Conservation (phyloP, 371 early-diverging fungal genomes). For the Capniomyces stellatus region DNA sequence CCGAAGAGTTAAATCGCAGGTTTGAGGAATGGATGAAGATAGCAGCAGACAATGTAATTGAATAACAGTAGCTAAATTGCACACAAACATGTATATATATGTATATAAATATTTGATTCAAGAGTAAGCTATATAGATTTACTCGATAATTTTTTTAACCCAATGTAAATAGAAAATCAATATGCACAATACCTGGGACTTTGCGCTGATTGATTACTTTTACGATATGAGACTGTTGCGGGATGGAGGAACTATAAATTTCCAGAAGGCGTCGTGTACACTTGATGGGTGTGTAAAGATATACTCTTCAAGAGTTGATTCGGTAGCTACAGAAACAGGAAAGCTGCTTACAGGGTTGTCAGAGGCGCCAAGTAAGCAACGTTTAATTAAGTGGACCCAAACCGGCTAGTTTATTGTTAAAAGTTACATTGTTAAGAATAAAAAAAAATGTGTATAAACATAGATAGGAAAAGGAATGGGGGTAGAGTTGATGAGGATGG, state of each 20-base stretch:
- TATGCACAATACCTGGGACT: slow-evolving; percentile 91
- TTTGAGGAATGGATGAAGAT: slow-evolving; percentile 97
- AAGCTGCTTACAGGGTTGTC: slow-evolving; percentile 79
- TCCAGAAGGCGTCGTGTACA: slow-evolving; percentile 98
- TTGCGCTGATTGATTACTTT: slow-evolving; percentile 97
- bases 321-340: slow-evolving; percentile 89
- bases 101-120: no score
- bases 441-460: no score
- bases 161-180: slow-evolving; percentile 84
- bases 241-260: slow-evolving; percentile 95
- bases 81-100: slow-evolving; percentile 1
- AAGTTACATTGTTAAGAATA: no score
- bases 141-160: no score
- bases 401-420: no score
- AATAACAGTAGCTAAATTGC: no score
- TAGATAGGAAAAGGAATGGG: slow-evolving; percentile 5
- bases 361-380: slow-evolving; percentile 25
- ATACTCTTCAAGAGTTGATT: slow-evolving; percentile 96
- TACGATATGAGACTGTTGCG: slow-evolving; percentile 84
- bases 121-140: no score
- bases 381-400: no score
- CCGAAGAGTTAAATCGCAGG: slow-evolving; percentile 27
- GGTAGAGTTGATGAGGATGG: slow-evolving; percentile 30
- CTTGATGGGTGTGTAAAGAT: slow-evolving; percentile 98
- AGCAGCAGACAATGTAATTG: slow-evolving; percentile 85